Base-by-base conservation (phyloP, 495 filamentous ascomycete species). In the Lophiostoma macrostomum region DNA sequence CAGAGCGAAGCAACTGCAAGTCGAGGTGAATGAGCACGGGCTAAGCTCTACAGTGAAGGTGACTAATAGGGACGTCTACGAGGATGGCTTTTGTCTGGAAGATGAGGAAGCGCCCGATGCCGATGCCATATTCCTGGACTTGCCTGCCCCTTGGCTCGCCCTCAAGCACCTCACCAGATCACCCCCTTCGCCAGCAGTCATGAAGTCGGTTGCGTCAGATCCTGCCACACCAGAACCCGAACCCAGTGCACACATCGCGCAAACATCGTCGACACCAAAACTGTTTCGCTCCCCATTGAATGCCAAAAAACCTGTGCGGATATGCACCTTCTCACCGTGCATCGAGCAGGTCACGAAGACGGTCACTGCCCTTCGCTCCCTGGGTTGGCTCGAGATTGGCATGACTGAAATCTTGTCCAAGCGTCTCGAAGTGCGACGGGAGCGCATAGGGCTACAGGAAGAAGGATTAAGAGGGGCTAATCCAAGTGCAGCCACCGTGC, bases 281-380 rank as follows among this genome's bases (percentile, higher is more conserved):
- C 54, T 57, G 7, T 81, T 78, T 72, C 67, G 71, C 19, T 88
- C 87, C 0, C 82, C 89, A 0, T 76, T 98, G 3, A 81, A 90
- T 54, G 81, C 86, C 0, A 73, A 73, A 4, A 71, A 76, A 23
- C 71, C 87, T 1, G 79, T 81, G 16, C 77, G 89, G 53, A 73
- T 98, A 53, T 98, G 93, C 70, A 91, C 91, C 2, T 98, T 98
- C 73, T 90, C 85, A 6, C 93, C 93, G 0, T 98, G 93, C 67
- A 90, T 98, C 61, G 93, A 98, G 70, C 93, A 98, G 69, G 91
- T 91, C 7, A 85, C 85, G 25, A 78, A 80, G 30, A 96, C 94
- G 0, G 81, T 95, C 42, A 81, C 85, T 34, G 74, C 78, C 1
- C 77, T 98, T 64, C 85, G 90, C 32, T 75, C 82, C 24, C 72